Evolutionary conservation across 768 basidiomycete species (phyloP).

Genomic region (Phaeotremella skinneri): DNA sequence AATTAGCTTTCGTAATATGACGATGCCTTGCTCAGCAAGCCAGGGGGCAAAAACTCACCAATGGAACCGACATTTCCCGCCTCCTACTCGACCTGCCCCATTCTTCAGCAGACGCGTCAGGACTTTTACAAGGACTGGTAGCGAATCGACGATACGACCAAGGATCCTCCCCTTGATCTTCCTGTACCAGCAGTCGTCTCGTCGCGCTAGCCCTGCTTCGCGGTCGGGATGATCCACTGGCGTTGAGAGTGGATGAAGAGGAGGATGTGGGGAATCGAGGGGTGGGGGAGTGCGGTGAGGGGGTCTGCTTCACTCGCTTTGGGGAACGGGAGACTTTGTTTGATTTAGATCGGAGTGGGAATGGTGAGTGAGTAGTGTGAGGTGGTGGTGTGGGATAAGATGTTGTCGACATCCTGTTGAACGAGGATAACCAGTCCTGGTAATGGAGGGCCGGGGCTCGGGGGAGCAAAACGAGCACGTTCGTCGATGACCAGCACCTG

Average conservation of each 20-base stretch:
- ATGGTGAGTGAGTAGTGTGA: neutral
- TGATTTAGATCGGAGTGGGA: neutral
- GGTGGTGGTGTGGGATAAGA: neutral
- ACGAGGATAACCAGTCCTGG: neutral
- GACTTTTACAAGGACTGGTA: conserved; percentile 22
- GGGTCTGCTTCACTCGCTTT: conserved; percentile 27
- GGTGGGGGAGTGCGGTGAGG: conserved; percentile 14
- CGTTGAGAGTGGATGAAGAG: neutral
- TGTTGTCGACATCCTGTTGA: neutral
- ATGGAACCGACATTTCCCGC: conserved; percentile 41
- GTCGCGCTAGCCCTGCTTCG: neutral
- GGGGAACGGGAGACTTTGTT: conserved; percentile 23
- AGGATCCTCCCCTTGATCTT: neutral
- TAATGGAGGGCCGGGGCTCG: too few relatives aligned
- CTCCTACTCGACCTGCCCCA: conserved; percentile 16
- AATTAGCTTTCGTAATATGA: conserved; percentile 3
- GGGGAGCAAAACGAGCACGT: too few relatives aligned
- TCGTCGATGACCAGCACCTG: too few relatives aligned
- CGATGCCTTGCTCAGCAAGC: too few relatives aligned
- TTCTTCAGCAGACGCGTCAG: conserved; percentile 1
- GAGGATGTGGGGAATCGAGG: neutral
- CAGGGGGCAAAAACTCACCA: conserved; percentile 30
- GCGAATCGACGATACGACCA: neutral
- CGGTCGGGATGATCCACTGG: neutral
- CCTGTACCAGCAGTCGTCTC: neutral